Evolutionary conservation across 2,329 filamentous ascomycete genomes (phyloP).

Genomic region (Aspergillus sp.): DNA sequence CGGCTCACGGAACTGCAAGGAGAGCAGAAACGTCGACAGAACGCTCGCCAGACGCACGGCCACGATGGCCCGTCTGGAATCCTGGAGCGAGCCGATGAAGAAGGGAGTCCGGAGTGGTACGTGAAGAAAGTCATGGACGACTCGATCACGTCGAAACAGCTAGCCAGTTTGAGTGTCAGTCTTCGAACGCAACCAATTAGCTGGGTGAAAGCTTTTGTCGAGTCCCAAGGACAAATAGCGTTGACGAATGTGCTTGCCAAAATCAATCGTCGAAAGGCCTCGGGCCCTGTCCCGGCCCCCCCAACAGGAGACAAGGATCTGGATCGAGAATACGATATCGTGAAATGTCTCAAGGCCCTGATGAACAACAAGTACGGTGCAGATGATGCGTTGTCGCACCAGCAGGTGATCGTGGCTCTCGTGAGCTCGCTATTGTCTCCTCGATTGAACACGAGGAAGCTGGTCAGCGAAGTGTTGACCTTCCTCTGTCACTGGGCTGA

Average conservation of each 20-base stretch:
- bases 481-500: conserved; percentile 95
- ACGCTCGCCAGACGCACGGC: conserved; percentile 68
- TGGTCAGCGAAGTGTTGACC: conserved; percentile 93
- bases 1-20: conserved; percentile 90
- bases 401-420: conserved; percentile 85
- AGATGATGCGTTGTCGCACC: conserved; percentile 87
- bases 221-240: conserved; percentile 95
- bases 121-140: conserved; percentile 97
- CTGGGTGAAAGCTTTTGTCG: conserved; percentile 95
- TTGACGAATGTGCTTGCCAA: conserved; percentile 91
- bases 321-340: conserved; percentile 92
- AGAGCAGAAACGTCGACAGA: conserved; percentile 82
- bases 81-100: conserved; percentile 80
- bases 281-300: conserved; percentile 65
- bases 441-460: conserved; percentile 84
- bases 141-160: conserved; percentile 83
- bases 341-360: conserved; percentile 93
- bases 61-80: conserved; percentile 64
- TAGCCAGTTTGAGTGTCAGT: conserved; percentile 92
- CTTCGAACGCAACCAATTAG: conserved; percentile 93
- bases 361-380: conserved; percentile 99
- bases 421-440: conserved; percentile 85
- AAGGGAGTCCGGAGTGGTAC: conserved; percentile 97
- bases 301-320: conserved; percentile 72
- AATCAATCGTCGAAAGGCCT: conserved; percentile 82